Evolutionary conservation across 352 stramenopile species (phyloP), one percentile per base, ranked within the genome.

Genomic region (Phytophthora aleatoria): DNA sequence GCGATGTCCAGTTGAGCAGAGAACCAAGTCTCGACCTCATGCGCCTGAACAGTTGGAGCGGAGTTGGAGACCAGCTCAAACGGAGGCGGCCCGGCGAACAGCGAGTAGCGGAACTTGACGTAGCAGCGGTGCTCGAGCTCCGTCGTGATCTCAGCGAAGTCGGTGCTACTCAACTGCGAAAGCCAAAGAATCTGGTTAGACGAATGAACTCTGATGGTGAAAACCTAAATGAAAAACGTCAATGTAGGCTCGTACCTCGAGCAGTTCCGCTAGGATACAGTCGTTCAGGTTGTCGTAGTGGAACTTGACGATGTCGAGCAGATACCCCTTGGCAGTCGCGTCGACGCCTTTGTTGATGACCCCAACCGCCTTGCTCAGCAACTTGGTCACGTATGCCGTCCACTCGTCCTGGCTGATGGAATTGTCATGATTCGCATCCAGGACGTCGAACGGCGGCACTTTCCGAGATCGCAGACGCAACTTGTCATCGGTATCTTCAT

Each of bases 51-150:
- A 0, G 59, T 66, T 5, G 57, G 16, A 16, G 63, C 48, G 16
- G 67, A 56, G 41, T 68, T 65, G 26, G 71, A 43, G 31, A 85
- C 51, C 53, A 74, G 66, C 28, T 86, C 77, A 42, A 82, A 86
- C 12, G 77, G 69, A 31, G 74, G 66, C 3, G 64, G 52, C 1
- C 74, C 74, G 9, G 71, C 68, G 24, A 77, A 70, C 4, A 83
- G 30, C 41, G 74, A 81, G 64, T 86, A 86, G 51, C 72, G 71
- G 51, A 86, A 76, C 62, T 77, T 79, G 64, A 86, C 55, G 61
- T 78, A 77, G 72, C 77, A 85, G 47, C 59, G 62, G 6, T 27
- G 28, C 31, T 83, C 49, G 47, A 83, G 58, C 13, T 59, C 42
- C 24, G 28, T 35, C 5, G 35, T 38, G 44, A 78, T 54, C n/a